Percentiles rank a stretch among this genome's conserved stretches.
Evolutionary conservation across 371 early-diverging fungal genomes (phyloP).

Genomic region (Nosema muscidifuracis): DNA sequence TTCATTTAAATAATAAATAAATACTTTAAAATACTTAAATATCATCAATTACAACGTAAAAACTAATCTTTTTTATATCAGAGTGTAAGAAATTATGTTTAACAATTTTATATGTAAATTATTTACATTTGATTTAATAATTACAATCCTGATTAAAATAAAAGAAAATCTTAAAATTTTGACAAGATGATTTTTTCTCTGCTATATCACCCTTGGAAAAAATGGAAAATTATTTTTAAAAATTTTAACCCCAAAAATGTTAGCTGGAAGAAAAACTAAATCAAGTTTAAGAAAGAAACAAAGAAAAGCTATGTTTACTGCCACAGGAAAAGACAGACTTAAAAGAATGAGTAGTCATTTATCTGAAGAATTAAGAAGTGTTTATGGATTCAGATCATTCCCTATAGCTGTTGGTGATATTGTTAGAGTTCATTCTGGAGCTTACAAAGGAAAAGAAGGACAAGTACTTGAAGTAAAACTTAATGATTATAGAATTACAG

Average conservation of each 20-base stretch:
- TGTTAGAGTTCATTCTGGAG: slow-evolving; percentile 58
- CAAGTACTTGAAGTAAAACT: slow-evolving; percentile 52
- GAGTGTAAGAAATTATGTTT: too few relatives aligned
- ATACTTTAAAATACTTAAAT: too few relatives aligned
- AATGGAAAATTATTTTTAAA: slow-evolving; percentile 67
- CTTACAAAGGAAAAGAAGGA: slow-evolving; percentile 55
- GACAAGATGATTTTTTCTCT: too few relatives aligned
- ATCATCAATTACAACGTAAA: too few relatives aligned
- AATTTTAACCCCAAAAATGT: slow-evolving; percentile 49
- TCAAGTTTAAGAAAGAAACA: slow-evolving; percentile 60
- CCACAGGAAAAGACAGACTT: slow-evolving; percentile 48
- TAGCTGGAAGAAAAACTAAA: slow-evolving; percentile 52
- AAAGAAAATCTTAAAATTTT: too few relatives aligned
- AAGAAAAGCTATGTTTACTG: slow-evolving; percentile 61
- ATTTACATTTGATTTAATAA: too few relatives aligned
- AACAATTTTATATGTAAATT: too few relatives aligned
- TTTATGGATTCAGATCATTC: slow-evolving; percentile 57
- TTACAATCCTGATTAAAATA: too few relatives aligned
- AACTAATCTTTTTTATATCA: too few relatives aligned
- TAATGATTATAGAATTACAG: slow-evolving; percentile 51
- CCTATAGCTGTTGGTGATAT: slow-evolving; percentile 57
- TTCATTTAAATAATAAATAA: too few relatives aligned
- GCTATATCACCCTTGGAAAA: background rate
- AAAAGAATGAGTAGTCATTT: slow-evolving; percentile 55
- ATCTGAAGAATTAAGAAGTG: slow-evolving; percentile 55